These are phyloP conservation scores for Orychophragmus violaceus DNA, from an alignment of 345 rosid genomes.

Conservation along the genomic window DNA sequence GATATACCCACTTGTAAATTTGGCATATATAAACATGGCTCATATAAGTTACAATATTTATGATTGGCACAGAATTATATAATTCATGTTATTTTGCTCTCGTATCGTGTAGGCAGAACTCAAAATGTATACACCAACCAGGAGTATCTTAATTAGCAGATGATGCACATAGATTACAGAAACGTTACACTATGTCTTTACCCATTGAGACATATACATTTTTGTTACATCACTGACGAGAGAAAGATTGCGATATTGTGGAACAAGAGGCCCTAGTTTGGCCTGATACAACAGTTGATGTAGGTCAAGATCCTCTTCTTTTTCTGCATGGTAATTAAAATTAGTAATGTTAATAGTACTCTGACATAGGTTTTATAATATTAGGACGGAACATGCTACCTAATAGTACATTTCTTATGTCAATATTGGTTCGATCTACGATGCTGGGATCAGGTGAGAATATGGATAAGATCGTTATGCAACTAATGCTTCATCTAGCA, in stretches of 20 bases:
- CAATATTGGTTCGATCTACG: neutral
- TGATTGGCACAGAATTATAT: neutral
- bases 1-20: neutral
- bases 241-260: neutral
- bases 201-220: neutral
- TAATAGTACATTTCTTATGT: no score
- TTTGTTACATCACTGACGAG: neutral
- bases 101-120: neutral
- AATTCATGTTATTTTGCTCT: neutral
- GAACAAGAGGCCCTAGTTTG: conserved; percentile 42
- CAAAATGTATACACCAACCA: neutral
- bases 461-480: no score
- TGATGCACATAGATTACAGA: conserved; percentile 11
- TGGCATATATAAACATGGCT: neutral
- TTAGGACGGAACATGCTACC: neutral
- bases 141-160: neutral
- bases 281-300: conserved; percentile 72
- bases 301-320: conserved; percentile 70
- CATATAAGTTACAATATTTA: neutral
- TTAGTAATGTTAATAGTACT: conserved; percentile 12
- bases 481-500: no score
- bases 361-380: neutral
- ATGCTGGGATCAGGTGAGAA: neutral
- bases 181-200: conserved; percentile 11
- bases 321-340: conserved; percentile 51